Evolutionary conservation across 2,329 filamentous ascomycete species (phyloP).

Genomic region (Eutypa lata): DNA sequence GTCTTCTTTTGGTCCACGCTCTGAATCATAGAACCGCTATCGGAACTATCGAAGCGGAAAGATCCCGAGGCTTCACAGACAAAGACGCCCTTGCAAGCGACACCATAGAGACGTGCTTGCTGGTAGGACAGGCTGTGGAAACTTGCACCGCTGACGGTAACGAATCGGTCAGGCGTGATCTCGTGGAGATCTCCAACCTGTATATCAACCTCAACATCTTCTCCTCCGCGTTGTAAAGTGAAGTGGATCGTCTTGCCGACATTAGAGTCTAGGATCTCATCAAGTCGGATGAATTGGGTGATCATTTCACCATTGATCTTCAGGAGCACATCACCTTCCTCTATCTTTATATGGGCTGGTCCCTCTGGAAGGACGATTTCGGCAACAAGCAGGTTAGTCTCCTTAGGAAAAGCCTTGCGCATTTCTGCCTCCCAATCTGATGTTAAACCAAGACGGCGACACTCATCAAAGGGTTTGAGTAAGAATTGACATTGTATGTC

Average conservation of each 20-base stretch:
- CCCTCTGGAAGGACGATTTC: conserved; percentile 92
- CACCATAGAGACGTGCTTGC: conserved; percentile 91
- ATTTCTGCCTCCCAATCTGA: conserved; percentile 84
- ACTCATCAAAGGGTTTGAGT: conserved; percentile 96
- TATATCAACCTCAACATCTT: conserved; percentile 82
- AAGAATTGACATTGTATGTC: conserved; percentile 99
- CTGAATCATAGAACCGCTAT: conserved; percentile 92
- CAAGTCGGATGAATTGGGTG: conserved; percentile 87
- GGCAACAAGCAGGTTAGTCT: conserved; percentile 95
- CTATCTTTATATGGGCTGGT: conserved; percentile 79
- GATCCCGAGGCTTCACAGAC: conserved; percentile 93
- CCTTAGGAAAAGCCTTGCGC: conserved; percentile 79
- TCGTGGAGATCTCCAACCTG: conserved; percentile 84
- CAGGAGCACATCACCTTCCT: conserved; percentile 90
- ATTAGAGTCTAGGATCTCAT: conserved; percentile 85
- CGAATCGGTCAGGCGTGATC: conserved; percentile 94
- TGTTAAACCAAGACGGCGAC: conserved; percentile 79
- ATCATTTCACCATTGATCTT: conserved; percentile 92
- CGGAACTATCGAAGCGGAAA: conserved; percentile 87
- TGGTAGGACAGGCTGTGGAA: conserved; percentile 98
- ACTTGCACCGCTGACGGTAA: conserved; percentile 87
- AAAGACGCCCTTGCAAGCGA: conserved; percentile 87
- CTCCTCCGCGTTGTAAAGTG: conserved; percentile 81
- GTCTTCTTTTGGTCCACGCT: conserved; percentile 90
- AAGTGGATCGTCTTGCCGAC: conserved; percentile 77